Percentiles rank a stretch among this genome's conserved stretches.
Conservation (phyloP, 2,329 filamentous ascomycete genomes). For the Monilinia fructigena region DNA sequence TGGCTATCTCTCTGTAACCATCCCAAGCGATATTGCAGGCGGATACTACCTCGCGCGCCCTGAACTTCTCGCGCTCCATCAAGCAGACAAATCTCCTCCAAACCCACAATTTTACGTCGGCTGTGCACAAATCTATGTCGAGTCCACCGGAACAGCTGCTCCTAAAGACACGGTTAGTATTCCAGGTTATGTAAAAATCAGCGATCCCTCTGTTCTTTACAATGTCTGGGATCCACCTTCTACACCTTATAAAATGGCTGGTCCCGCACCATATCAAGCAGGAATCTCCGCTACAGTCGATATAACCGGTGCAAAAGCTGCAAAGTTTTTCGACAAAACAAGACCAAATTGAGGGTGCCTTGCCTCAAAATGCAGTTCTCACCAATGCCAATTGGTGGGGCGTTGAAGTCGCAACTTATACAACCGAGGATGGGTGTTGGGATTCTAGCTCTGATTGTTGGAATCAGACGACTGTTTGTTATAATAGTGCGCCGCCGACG, state of each 20-base stretch:
- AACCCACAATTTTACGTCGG: conserved; percentile 73
- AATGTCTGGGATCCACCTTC: conserved; percentile 60
- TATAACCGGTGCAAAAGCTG: background rate
- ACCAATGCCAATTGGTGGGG: conserved; percentile 74
- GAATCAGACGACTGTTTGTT: conserved; percentile 60
- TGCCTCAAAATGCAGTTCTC: conserved; percentile 57
- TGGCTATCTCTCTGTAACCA: conserved; percentile 60
- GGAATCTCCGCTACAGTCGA: conserved; percentile 17
- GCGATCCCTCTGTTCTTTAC: conserved; percentile 57
- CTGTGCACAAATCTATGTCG: conserved; percentile 68
- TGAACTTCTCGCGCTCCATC: conserved; percentile 68
- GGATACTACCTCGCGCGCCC: conserved; percentile 72
- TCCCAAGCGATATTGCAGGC: conserved; percentile 59
- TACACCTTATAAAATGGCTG: conserved; percentile 55
- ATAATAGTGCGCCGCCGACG: conserved; percentile 55
- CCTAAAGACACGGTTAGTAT: conserved; percentile 59
- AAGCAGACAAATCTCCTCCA: conserved; percentile 50
- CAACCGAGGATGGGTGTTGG: conserved; percentile 59
- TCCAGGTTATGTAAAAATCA: conserved; percentile 60
- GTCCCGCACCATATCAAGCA: conserved; percentile 46
- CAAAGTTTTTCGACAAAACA: conserved; percentile 24
- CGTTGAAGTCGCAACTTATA: conserved; percentile 57
- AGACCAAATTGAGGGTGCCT: conserved; percentile 48
- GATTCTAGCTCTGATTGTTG: conserved; percentile 55
- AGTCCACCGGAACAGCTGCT: conserved; percentile 49